A percentile compares a stretch with the other conserved stretches of the same genome.
Conservation (phyloP, 345 rosid species). For the Passiflora organensis region DNA sequence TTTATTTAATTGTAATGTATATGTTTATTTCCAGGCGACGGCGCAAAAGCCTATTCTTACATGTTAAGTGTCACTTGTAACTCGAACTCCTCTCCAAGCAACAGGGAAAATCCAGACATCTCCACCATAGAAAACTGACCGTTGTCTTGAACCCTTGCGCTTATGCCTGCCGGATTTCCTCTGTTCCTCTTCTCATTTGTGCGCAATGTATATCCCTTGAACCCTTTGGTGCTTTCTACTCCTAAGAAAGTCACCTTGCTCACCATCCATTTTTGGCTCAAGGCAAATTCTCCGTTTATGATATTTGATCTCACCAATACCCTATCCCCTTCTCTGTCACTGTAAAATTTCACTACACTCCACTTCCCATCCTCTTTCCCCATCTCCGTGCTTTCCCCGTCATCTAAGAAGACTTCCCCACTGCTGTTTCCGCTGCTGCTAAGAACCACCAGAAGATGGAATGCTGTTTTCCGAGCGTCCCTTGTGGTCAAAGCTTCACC, state of each 20-base stretch:
- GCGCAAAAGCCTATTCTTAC: background rate
- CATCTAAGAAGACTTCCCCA: constrained; percentile 59
- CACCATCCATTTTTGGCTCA: constrained; percentile 41
- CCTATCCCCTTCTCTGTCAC: constrained; percentile 16
- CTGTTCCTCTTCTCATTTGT: constrained; percentile 12
- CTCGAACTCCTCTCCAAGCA: constrained; percentile 24
- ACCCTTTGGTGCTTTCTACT: constrained; percentile 18
- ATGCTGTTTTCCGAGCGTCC: constrained; percentile 49
- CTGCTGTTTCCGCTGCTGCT: constrained; percentile 33
- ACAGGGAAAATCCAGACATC: constrained; percentile 1
- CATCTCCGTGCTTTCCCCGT: constrained; percentile 52
- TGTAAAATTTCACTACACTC: constrained; percentile 45
- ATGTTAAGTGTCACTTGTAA: constrained; percentile 25
- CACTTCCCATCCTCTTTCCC: constrained; percentile 49
- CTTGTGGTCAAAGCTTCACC: constrained; percentile 56
- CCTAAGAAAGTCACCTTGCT: constrained; percentile 51
- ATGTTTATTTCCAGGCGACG: background rate
- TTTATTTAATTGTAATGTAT: too few species aligned
- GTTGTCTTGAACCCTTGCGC: constrained; percentile 11
- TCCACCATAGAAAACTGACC: constrained; percentile 29
- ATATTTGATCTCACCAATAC: constrained; percentile 38
- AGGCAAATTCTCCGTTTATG: constrained; percentile 42
- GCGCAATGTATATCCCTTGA: constrained; percentile 23
- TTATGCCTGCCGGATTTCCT: background rate
- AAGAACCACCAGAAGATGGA: constrained; percentile 43